Evolutionary conservation across 192 early-diverging fungal genomes (phyloP).

Genomic region (Umbelopsis isabellina): DNA sequence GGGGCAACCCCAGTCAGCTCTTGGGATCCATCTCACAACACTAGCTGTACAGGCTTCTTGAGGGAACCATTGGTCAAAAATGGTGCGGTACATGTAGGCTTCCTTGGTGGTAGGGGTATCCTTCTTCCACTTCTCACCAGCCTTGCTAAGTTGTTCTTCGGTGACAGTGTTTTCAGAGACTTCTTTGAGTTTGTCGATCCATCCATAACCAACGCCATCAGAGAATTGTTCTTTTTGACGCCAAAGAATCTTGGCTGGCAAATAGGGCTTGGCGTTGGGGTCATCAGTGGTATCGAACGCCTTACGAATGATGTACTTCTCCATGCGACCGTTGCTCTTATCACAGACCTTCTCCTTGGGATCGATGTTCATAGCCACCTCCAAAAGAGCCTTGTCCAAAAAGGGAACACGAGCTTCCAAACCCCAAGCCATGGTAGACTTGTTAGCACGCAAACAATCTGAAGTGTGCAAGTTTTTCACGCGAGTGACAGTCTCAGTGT

Average conservation of each 20-base stretch:
- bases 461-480: slow-evolving; percentile 97
- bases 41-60: slow-evolving; percentile 86
- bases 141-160: slow-evolving; percentile 75
- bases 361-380: slow-evolving; percentile 88
- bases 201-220: slow-evolving; percentile 97
- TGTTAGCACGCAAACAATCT: slow-evolving; percentile 98
- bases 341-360: slow-evolving; percentile 82
- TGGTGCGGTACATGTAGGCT: slow-evolving; percentile 91
- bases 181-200: slow-evolving; percentile 96
- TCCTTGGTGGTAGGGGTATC: slow-evolving; percentile 97
- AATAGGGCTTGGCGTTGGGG: slow-evolving; percentile 70
- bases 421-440: slow-evolving; percentile 99
- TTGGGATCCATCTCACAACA: slow-evolving; percentile 95
- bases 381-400: slow-evolving; percentile 91
- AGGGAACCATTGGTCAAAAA: slow-evolving; percentile 95
- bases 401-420: slow-evolving; percentile 98
- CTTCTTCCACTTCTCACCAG: slow-evolving; percentile 72
- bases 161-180: slow-evolving; percentile 68
- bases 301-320: slow-evolving; percentile 94
- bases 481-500: slow-evolving; percentile 88
- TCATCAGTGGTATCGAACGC: slow-evolving; percentile 92
- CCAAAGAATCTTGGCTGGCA: slow-evolving; percentile 91
- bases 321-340: slow-evolving; percentile 69
- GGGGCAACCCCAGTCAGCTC: slow-evolving; percentile 97
- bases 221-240: slow-evolving; percentile 99